Conservation (phyloP, 2,329 filamentous ascomycete genomes). For the Curvularia hawaiiensis region DNA sequence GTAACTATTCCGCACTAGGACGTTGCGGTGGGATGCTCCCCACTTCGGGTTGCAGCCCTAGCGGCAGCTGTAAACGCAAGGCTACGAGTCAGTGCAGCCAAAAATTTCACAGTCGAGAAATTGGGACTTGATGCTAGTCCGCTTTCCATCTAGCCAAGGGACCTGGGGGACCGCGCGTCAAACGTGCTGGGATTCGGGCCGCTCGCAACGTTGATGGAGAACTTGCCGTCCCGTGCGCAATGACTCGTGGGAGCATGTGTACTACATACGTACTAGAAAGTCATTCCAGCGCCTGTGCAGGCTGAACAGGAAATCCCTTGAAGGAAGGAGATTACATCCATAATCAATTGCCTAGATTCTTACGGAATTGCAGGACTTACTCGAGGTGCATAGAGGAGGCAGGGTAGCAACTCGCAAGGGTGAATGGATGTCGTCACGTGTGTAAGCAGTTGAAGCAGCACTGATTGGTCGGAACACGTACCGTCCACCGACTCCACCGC, state of each 20-base stretch:
- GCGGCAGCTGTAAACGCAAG: neutral
- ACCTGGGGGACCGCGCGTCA: conserved; percentile 2
- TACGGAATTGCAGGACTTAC: neutral
- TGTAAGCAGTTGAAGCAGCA: neutral
- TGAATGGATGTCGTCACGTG: neutral
- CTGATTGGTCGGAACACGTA: neutral
- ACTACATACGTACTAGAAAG: neutral
- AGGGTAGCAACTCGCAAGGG: neutral
- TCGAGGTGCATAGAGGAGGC: neutral
- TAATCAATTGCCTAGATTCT: neutral
- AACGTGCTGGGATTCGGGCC: conserved; percentile 5
- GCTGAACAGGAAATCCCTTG: neutral
- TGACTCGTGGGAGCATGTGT: neutral
- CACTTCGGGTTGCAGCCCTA: conserved; percentile 1
- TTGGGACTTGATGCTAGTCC: conserved; percentile 2
- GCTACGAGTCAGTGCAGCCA: conserved; percentile 1
- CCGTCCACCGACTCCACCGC: no score
- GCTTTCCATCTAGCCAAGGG: neutral
- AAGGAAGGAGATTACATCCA: neutral
- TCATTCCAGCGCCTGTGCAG: neutral
- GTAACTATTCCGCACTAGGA: conserved; percentile 1
- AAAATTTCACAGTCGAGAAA: neutral
- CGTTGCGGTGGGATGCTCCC: neutral
- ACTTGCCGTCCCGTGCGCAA: neutral
- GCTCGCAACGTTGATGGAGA: neutral